Evolutionary conservation across 106 monocot species (phyloP), one percentile per base, ranked within the genome.

Genomic region (Apostasia shenzhenica): DNA sequence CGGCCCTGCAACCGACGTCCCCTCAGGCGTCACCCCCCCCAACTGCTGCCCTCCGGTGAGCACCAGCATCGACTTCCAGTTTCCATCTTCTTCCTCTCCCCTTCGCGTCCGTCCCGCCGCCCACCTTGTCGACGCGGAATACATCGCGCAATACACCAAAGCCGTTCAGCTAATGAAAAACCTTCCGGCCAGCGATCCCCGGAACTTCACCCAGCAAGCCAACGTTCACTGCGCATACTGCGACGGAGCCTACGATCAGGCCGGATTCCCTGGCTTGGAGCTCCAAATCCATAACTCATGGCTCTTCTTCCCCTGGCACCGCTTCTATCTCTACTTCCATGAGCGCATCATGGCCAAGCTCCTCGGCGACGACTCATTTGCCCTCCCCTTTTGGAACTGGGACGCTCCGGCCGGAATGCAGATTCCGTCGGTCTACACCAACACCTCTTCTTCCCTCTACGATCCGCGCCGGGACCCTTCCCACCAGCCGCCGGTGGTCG

Each of bases 141-240:
- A 75, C 74, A 3, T 75, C 45, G 75, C 80, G 1, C 75, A 75
- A 50, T 79, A 79, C 68, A 43, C 40, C 37, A 26, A 26, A 41
- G 68, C 74, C 9, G 74, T 79, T 14, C 41, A 43, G 48, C 68
- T 63, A 14, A 67, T 88, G 84, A 73, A 58, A 66, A 54, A 11
- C 1, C 62, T 84, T n/a, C 70, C 78, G 46, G n/a, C 4, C 63
- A 10, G 8, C 62, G 41, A 74, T 39, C 79, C 79, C 10, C 69
- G 74, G 50, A 79, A 39, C 79, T 73, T 73, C 54, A 45, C 4
- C 44, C 49, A 67, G 45, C 79, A 79, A 51, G 79, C 73, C 6
- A 73, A 79, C 52, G 73, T 73, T 10, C 79, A 79, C 73, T 79
- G 79, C 54, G 54, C 67, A 37, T 79, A 73, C 79, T 79, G 79